These are phyloP conservation scores for Phytopythium ostracodes DNA, from an alignment of 352 stramenopile species.

Conservation along the genomic window DNA sequence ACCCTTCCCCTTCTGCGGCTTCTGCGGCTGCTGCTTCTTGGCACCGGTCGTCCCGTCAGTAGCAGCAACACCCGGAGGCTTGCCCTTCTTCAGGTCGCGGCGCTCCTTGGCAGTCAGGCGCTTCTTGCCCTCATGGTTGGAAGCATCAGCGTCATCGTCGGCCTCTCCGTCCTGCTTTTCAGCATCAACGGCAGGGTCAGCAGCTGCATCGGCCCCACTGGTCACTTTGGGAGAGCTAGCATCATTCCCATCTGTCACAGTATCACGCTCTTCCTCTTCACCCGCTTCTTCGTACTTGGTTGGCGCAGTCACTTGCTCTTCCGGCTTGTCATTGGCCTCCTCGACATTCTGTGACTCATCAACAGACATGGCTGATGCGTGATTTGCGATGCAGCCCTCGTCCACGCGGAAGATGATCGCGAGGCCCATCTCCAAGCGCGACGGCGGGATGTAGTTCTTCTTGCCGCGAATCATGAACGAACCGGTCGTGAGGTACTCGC, in stretches of 20 bases:
- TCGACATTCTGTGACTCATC: constrained; percentile 14
- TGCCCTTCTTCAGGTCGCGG: constrained; percentile 77
- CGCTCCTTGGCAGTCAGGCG: constrained; percentile 67
- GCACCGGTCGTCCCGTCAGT: neutral
- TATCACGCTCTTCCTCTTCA: constrained; percentile 11
- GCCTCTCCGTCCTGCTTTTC: neutral
- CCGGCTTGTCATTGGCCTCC: constrained; percentile 9
- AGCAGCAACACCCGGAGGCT: constrained; percentile 10
- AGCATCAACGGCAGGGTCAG: constrained; percentile 9
- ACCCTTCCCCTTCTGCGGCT: constrained; percentile 38
- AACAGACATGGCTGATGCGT: constrained; percentile 21
- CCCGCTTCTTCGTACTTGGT: constrained; percentile 1
- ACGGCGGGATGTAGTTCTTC: constrained; percentile 93
- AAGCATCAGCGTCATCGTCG: constrained; percentile 3
- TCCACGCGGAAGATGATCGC: constrained; percentile 91
- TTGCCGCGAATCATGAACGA: constrained; percentile 97
- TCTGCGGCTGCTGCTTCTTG: constrained; percentile 19
- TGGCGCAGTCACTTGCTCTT: neutral
- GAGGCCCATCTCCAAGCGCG: constrained; percentile 88
- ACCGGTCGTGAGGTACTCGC: constrained; percentile 96
- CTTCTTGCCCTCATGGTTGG: constrained; percentile 42
- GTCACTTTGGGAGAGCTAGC: neutral
- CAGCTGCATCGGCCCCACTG: neutral
- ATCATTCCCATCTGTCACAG: neutral
- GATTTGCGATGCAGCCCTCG: constrained; percentile 72